Conservation (phyloP, 2,329 filamentous ascomycete genomes). For the Cladosporium sp. region DNA sequence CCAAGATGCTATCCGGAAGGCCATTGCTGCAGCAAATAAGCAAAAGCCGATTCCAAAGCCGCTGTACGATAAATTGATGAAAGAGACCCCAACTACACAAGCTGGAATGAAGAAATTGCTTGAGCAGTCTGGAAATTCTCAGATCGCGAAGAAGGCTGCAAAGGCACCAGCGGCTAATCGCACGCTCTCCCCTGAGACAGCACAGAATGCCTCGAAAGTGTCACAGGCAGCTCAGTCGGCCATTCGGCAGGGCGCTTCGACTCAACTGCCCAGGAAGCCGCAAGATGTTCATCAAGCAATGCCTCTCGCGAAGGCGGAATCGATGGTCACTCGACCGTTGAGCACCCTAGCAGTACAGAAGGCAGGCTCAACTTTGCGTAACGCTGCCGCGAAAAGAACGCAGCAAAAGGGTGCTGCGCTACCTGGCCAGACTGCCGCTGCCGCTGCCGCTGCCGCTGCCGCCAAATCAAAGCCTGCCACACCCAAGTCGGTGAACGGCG, state of each 20-base stretch:
- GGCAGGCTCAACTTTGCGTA: constrained; percentile 29
- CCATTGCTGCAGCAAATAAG: constrained; percentile 34
- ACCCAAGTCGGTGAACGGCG: constrained; percentile 14
- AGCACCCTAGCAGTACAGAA: constrained; percentile 37
- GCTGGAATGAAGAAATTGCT: constrained; percentile 31
- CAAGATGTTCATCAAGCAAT: constrained; percentile 30
- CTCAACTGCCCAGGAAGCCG: constrained; percentile 21
- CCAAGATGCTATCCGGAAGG: constrained; percentile 34
- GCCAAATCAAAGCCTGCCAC: constrained; percentile 7
- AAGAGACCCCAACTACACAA: constrained; percentile 32
- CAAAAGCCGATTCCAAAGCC: constrained; percentile 31
- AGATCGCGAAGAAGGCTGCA: constrained; percentile 29
- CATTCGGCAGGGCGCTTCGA: constrained; percentile 18
- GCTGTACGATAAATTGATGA: constrained; percentile 32
- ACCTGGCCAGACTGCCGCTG: constrained; percentile 25
- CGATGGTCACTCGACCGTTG: constrained; percentile 37
- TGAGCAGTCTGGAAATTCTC: constrained; percentile 27
- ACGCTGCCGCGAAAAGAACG: constrained; percentile 31
- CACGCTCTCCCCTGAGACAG: constrained; percentile 25
- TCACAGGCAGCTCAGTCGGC: constrained; percentile 23
- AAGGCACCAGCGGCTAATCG: constrained; percentile 28
- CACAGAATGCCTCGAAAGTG: constrained; percentile 27
- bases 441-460: constrained; percentile 14
- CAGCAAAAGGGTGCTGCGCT: constrained; percentile 29
- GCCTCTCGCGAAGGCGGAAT: constrained; percentile 36